phyloP scores from a whole-genome alignment of 768 basidiomycete genomes.

The Hygrophorus russula region DNA sequence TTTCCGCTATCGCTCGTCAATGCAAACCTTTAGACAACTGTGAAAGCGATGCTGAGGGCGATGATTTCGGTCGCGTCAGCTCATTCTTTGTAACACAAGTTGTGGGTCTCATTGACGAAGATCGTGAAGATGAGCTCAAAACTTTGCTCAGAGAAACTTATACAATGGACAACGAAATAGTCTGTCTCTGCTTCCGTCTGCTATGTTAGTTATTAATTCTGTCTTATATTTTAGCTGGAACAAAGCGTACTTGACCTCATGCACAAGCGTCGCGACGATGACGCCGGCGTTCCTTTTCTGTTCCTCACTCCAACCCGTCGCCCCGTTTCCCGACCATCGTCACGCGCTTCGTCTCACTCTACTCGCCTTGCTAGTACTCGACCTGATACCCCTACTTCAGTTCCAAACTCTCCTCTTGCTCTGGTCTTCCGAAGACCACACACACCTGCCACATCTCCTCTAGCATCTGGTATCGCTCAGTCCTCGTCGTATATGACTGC shows the following conservation, averaged over 20 bases:
- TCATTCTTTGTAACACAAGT: slow-evolving; percentile 59
- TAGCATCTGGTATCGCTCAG: slow-evolving; percentile 42
- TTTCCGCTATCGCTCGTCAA: slow-evolving; percentile 62
- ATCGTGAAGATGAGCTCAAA: slow-evolving; percentile 85
- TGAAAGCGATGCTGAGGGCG: slow-evolving; percentile 46
- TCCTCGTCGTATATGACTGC: slow-evolving; percentile 46
- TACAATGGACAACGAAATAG: slow-evolving; percentile 58
- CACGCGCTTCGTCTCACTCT: slow-evolving; percentile 65
- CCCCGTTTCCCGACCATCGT: slow-evolving; percentile 72
- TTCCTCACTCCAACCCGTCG: slow-evolving; percentile 73
- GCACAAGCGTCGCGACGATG: slow-evolving; percentile 88
- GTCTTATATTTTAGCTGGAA: slow-evolving; percentile 47
- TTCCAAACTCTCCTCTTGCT: slow-evolving; percentile 67
- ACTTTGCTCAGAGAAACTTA: slow-evolving; percentile 57
- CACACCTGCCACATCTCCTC: slow-evolving; percentile 67
- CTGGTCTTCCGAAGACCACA: slow-evolving; percentile 69
- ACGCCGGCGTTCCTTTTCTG: slow-evolving; percentile 71
- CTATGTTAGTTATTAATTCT: slow-evolving; percentile 10
- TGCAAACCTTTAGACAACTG: slow-evolving; percentile 41
- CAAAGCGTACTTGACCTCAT: slow-evolving; percentile 88
- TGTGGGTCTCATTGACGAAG: slow-evolving; percentile 60
- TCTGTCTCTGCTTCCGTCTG: slow-evolving; percentile 23
- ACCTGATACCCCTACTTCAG: slow-evolving; percentile 68
- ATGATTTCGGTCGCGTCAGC: slow-evolving; percentile 41
- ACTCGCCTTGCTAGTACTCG: slow-evolving; percentile 46